These are phyloP conservation scores for Diaporthe caulivora DNA, from an alignment of 2,329 filamentous ascomycete genomes.

Conservation along the genomic window DNA sequence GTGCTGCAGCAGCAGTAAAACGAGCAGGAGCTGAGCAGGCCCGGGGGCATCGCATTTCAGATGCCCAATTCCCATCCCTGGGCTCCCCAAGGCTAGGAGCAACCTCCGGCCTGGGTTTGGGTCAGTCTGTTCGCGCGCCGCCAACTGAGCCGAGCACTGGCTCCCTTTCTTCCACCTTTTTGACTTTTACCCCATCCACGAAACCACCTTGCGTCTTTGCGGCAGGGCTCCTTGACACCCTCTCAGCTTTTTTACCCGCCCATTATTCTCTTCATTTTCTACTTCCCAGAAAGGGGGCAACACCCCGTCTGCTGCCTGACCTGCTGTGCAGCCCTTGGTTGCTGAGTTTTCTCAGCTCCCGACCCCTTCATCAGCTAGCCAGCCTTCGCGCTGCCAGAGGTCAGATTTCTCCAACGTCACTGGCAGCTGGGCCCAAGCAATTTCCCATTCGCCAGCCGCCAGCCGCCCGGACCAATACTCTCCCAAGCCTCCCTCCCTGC, in stretches of 20 bases:
- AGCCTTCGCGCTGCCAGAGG: conserved; percentile 19
- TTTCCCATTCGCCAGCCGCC: conserved; percentile 35
- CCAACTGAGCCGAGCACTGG: conserved; percentile 25
- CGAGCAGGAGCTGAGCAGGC: conserved; percentile 1
- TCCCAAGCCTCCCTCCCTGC: conserved; percentile 12
- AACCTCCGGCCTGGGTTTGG: background rate
- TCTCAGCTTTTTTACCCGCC: conserved; percentile 32
- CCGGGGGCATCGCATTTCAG: conserved; percentile 10
- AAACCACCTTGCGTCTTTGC: conserved; percentile 25
- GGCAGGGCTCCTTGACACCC: conserved; percentile 21
- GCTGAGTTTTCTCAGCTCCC: conserved; percentile 30
- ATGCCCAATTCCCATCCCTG: conserved; percentile 28
- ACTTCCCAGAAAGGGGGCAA: conserved; percentile 14
- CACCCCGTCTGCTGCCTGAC: conserved; percentile 21
- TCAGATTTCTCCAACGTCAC: conserved; percentile 28
- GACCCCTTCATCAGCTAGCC: conserved; percentile 13
- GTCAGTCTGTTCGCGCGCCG: conserved; percentile 24
- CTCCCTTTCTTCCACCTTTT: conserved; percentile 32
- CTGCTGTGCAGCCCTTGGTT: conserved; percentile 19
- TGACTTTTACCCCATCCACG: conserved; percentile 31
- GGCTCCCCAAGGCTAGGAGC: background rate
- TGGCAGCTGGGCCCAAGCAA: conserved; percentile 29
- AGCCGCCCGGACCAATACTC: conserved; percentile 23
- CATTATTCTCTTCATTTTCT: conserved; percentile 26
- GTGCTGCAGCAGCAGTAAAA: conserved; percentile 2